phyloP scores from a whole-genome alignment of 495 filamentous ascomycete species.

The Tetracladium setigerum region DNA sequence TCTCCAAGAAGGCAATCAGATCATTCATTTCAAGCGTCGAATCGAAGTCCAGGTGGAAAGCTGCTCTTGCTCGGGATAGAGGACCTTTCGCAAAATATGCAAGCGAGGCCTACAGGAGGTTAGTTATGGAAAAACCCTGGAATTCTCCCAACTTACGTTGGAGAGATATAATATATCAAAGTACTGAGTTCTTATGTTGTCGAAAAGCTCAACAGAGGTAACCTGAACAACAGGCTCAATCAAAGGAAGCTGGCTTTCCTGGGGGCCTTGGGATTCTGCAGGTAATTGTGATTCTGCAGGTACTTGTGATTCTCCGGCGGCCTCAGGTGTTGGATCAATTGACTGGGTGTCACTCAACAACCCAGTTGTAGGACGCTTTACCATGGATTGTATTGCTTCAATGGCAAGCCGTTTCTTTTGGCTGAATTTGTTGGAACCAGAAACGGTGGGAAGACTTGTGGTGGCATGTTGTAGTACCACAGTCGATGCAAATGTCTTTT shows the following conservation, averaged over 20 bases:
- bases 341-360: conserved; percentile 22
- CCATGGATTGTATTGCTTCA: conserved; percentile 40
- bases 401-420: conserved; percentile 43
- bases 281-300: neutral
- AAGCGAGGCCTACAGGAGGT: conserved; percentile 57
- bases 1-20: conserved; percentile 60
- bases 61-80: conserved; percentile 74
- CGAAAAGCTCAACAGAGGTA: conserved; percentile 55
- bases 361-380: conserved; percentile 30
- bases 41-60: conserved; percentile 55
- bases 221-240: conserved; percentile 26
- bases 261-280: neutral
- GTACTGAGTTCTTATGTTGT: conserved; percentile 69
- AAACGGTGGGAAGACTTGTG: conserved; percentile 28
- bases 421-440: conserved; percentile 29
- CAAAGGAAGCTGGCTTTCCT: neutral
- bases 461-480: conserved; percentile 2
- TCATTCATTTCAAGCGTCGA: conserved; percentile 46
- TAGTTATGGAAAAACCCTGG: conserved; percentile 13
- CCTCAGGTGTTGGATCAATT: conserved; percentile 5
- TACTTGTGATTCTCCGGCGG: neutral
- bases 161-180: conserved; percentile 85
- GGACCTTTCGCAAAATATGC: conserved; percentile 98
- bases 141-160: conserved; percentile 43
- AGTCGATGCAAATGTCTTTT: conserved; percentile 4